Evolutionary conservation across 345 rosid genomes (phyloP).

Genomic region (Psidium friedrichsthalianum): DNA sequence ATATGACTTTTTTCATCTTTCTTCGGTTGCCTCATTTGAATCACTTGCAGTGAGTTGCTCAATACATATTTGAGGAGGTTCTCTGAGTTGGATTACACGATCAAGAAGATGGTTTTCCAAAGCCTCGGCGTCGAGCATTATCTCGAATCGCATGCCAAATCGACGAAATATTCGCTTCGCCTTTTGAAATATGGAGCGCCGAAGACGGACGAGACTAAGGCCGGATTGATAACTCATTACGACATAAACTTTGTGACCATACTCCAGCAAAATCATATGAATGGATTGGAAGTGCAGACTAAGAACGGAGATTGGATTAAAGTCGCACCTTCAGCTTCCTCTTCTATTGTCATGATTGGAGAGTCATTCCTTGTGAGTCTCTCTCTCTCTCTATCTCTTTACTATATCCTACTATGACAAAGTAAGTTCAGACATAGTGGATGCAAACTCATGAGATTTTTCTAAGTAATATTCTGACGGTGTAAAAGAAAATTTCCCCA

Average conservation of each 20-base stretch:
- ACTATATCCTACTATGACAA: not conserved
- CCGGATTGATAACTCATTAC: not conserved
- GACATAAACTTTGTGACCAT: conserved; percentile 2
- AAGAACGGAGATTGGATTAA: conserved; percentile 1
- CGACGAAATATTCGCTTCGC: not conserved
- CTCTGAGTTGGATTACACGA: not conserved
- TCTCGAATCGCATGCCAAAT: not conserved
- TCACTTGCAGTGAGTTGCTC: not conserved
- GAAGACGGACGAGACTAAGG: not conserved
- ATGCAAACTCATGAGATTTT: not conserved
- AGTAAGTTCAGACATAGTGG: not conserved
- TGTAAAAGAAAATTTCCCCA: too few species aligned
- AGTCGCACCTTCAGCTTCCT: not conserved
- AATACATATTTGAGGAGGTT: not conserved
- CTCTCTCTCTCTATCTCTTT: not conserved
- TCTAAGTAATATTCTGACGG: too few species aligned
- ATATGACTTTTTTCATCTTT: not conserved
- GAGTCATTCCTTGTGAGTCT: conserved; percentile 1
- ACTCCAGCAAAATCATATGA: conserved; percentile 6
- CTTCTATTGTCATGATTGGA: conserved; percentile 3
- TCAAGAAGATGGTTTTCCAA: not conserved
- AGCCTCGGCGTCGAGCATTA: not conserved
- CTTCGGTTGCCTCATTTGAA: not conserved
- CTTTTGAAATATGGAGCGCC: not conserved
- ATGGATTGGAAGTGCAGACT: not conserved